These are phyloP conservation scores for Perilla frutescens DNA, from an alignment of 257 asterid species.

Conservation along the genomic window DNA sequence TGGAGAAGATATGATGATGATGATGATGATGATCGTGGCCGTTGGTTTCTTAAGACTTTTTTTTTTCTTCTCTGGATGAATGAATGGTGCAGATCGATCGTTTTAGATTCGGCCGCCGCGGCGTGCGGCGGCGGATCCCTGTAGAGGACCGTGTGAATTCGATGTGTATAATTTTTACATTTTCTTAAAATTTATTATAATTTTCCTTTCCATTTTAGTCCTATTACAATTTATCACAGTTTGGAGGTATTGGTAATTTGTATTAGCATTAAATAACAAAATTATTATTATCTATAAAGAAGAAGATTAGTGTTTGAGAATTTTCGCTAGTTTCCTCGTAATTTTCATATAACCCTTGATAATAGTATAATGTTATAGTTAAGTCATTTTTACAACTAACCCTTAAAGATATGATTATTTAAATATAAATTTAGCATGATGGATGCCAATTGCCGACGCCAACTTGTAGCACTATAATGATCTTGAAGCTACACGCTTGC, in stretches of 20 bases:
- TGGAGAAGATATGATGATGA: conserved; percentile 57
- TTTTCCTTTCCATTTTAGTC: conserved; percentile 15
- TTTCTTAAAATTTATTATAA: conserved; percentile 29
- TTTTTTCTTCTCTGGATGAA: background rate
- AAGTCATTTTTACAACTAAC: too few relatives aligned
- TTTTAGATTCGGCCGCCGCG: conserved; percentile 19
- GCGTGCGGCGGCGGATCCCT: conserved; percentile 26
- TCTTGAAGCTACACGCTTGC: conserved; percentile 11
- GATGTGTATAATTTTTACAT: conserved; percentile 44
- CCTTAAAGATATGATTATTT: background rate
- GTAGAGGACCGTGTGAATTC: conserved; percentile 38
- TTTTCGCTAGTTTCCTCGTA: background rate
- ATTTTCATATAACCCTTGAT: background rate
- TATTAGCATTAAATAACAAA: conserved; percentile 22
- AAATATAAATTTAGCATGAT: background rate
- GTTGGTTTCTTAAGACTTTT: conserved; percentile 29
- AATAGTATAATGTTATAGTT: too few relatives aligned
- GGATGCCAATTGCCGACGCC: background rate
- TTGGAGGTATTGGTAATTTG: conserved; percentile 17
- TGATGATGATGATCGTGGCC: conserved; percentile 44
- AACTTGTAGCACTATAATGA: background rate
- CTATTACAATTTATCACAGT: conserved; percentile 19
- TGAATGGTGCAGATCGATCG: conserved; percentile 39
- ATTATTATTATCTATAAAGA: background rate
- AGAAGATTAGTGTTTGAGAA: background rate